Evolutionary conservation across 768 basidiomycete species (phyloP).

Genomic region (Pulveroboletus ravenelii): DNA sequence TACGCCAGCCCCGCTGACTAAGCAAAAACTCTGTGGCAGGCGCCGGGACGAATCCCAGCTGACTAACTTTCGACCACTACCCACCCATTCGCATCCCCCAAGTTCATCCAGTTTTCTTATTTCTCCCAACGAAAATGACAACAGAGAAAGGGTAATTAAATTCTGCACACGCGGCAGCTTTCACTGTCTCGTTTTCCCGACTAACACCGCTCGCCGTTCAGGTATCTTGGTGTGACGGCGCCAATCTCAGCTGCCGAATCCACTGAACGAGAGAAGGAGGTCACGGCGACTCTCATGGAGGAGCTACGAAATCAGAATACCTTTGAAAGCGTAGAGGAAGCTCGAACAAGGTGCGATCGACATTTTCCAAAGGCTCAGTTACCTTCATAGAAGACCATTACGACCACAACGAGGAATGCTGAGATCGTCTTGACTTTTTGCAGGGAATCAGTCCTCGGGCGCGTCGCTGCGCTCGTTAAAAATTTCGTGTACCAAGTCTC

Average conservation of each 20-base stretch:
- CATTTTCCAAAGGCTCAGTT: conserved; percentile 5
- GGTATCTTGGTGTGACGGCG: conserved; percentile 78
- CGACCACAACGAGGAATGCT: conserved; percentile 12
- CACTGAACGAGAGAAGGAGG: conserved; percentile 73
- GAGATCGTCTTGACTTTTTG: conserved; percentile 18
- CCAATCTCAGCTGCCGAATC: conserved; percentile 79
- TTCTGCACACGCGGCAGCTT: conserved; percentile 6
- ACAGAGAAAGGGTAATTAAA: conserved; percentile 38
- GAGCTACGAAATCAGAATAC: conserved; percentile 82
- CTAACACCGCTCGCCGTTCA: conserved; percentile 28
- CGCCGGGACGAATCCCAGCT: conserved; percentile 10
- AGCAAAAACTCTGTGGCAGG: conserved; percentile 19
- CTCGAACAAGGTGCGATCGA: conserved; percentile 68
- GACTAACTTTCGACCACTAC: conserved; percentile 13
- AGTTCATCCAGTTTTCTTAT: conserved; percentile 5
- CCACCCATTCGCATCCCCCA: conserved; percentile 3
- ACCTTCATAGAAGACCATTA: conserved; percentile 1
- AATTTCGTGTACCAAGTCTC: conserved; percentile 87
- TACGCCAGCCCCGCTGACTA: conserved; percentile 13
- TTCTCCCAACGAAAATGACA: conserved; percentile 30
- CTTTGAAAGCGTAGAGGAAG: conserved; percentile 87
- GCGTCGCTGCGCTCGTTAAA: conserved; percentile 84
- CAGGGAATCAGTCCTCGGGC: conserved; percentile 92
- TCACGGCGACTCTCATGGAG: conserved; percentile 81
- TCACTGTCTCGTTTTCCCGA: not conserved